A percentile compares a stretch with the other conserved stretches of the same genome.
phyloP scores from a whole-genome alignment of 129 eudicot genomes.

The Smallanthus sonchifolius region DNA sequence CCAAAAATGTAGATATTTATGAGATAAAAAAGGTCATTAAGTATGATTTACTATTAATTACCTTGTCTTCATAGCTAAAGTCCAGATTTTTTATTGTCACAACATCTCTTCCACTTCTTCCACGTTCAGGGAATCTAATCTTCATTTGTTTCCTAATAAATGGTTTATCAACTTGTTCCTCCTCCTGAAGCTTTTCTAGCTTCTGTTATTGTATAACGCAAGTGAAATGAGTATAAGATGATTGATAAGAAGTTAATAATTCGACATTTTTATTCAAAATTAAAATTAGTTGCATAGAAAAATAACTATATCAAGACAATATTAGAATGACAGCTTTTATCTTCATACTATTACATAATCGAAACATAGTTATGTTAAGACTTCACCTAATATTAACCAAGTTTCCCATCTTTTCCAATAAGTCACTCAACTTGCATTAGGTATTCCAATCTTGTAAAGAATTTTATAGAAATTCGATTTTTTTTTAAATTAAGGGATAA shows the following conservation, averaged over 20 bases:
- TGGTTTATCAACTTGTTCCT: conserved; percentile 93
- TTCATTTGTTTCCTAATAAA: conserved; percentile 92
- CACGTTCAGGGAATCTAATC: conserved; percentile 96
- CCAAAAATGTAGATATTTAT: neutral
- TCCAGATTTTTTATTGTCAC: conserved; percentile 58
- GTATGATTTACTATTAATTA: conserved; percentile 21
- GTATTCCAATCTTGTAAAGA: no score
- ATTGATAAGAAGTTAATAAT: neutral
- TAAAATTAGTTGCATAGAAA: neutral
- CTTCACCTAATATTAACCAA: no score
- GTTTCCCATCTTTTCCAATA: no score
- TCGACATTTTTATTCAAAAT: neutral
- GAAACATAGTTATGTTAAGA: neutral
- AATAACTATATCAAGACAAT: neutral
- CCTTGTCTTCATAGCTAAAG: conserved; percentile 78
- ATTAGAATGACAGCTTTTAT: neutral
- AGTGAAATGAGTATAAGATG: neutral
- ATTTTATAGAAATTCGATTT: no score
- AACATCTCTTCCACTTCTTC: conserved; percentile 80
- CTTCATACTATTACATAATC: neutral
- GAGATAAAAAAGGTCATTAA: neutral
- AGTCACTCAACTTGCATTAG: no score
- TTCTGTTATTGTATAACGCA: conserved; percentile 47
- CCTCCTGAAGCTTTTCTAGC: conserved; percentile 93
- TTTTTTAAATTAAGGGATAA: no score